Base-by-base conservation (phyloP, 768 basidiomycete genomes). In the Lepiota venenata region DNA sequence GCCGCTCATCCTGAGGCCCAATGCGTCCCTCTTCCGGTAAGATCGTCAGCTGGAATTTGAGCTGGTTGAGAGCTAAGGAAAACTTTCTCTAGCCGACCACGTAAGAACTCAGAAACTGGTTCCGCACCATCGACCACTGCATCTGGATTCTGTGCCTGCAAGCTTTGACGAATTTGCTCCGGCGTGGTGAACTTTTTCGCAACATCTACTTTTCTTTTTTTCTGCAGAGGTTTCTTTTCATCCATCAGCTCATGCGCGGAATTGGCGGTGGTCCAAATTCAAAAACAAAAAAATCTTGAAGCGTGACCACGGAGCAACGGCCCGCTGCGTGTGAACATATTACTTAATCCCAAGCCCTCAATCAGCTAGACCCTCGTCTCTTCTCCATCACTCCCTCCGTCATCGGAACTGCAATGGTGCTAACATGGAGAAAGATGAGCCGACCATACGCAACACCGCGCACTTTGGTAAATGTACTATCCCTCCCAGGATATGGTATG, bases 1-100 rank as follows among this genome's bases (percentile, higher is more conserved):
- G 66, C 32, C 89, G 76, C 32, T 74, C 75, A 66, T 92, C 89
- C 32, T 80, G 74, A 0, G 80, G 74, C 2, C 76, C 55, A 11
- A 88, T 66, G 8, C 63, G 57, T 7, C 58, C 62, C 58, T 90
- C 87, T 45, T 66, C 72, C 1, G 69, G 63, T 60, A 76, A 76
- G 22, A 83, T 60, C 3, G 79, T 79, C 14, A 91, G 63, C 56
- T 86, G 85, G 59, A 87, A 88, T 36, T 87, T 75, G 55, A 92
- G 64, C 4, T 77, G 71, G 22, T 67, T 77, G 27, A 90, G 66
- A 55, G 67, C 78, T 78, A 36, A 35, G 47, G 50, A 52, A 52
- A 25, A 55, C 55, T 46, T 55, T 27, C 51, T 55, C 25, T 60
- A 45, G 46, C 60, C 55, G 57, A 6, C 5, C 42, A 29, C 11